phyloP scores from a whole-genome alignment of 2,329 filamentous ascomycete genomes.

The Geosmithia flava region DNA sequence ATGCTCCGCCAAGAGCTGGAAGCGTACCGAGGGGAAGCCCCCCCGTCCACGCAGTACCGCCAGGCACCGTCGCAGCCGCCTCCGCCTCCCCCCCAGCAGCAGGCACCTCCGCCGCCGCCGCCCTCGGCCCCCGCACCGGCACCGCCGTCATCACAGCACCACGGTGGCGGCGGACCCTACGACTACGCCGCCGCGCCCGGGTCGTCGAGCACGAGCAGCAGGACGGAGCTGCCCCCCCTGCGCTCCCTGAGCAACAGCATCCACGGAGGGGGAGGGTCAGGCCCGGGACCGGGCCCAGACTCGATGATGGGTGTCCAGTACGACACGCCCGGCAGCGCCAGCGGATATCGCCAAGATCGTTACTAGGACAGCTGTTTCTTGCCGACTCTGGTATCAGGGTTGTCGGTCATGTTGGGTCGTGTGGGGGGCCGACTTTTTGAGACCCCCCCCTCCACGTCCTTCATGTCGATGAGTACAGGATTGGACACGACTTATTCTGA shows the following conservation, averaged over 20 bases:
- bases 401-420: too few relatives aligned
- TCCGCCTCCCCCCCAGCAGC: conserved; percentile 9
- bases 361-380: conserved; percentile 12
- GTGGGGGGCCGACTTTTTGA: too few relatives aligned
- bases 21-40: conserved; percentile 26
- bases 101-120: conserved; percentile 5
- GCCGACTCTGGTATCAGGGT: not conserved
- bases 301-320: conserved; percentile 58
- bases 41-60: conserved; percentile 23
- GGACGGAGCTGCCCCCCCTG: conserved; percentile 44
- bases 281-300: conserved; percentile 27
- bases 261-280: conserved; percentile 12
- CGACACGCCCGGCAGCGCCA: conserved; percentile 29
- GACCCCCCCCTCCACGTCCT: too few relatives aligned
- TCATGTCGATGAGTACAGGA: too few relatives aligned
- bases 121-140: conserved; percentile 1
- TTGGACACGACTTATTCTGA: too few relatives aligned
- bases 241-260: conserved; percentile 34
- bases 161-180: conserved; percentile 9
- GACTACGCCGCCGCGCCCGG: conserved; percentile 4
- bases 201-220: conserved; percentile 17
- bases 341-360: conserved; percentile 31
- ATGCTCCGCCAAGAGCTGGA: conserved; percentile 36
- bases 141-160: not conserved
- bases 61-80: not conserved